A percentile compares a stretch with the other conserved stretches of the same genome.
phyloP scores from a whole-genome alignment of 2,329 filamentous ascomycete genomes.

The Aspergillus ruber region DNA sequence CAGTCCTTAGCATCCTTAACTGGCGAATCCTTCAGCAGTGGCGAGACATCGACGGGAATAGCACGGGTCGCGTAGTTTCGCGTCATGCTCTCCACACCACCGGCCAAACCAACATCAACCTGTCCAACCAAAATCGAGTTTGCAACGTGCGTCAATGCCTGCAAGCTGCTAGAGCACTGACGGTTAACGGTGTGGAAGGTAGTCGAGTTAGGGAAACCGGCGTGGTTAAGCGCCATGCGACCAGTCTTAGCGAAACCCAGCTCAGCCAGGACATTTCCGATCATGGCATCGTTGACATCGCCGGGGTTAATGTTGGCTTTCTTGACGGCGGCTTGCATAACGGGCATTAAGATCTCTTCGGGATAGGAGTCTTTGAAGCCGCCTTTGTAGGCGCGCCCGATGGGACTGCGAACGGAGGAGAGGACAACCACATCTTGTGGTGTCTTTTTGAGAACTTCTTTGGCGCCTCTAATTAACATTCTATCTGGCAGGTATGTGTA shows the following conservation, averaged over 20 bases:
- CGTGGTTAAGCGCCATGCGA: slow-evolving; percentile 77
- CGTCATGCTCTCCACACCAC: slow-evolving; percentile 83
- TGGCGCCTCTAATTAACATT: slow-evolving; percentile 8
- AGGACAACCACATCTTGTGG: slow-evolving; percentile 93
- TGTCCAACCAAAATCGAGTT: slow-evolving; percentile 69
- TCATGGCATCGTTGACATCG: slow-evolving; percentile 69
- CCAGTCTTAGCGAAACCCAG: slow-evolving; percentile 77
- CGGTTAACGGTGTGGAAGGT: slow-evolving; percentile 75
- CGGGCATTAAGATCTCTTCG: slow-evolving; percentile 20
- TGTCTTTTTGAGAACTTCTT: slow-evolving; percentile 53
- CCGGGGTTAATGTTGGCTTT: slow-evolving; percentile 60
- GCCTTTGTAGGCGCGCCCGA: slow-evolving; percentile 79
- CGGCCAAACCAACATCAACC: slow-evolving; percentile 80
- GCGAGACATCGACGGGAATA: slow-evolving; percentile 19
- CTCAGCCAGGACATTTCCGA: slow-evolving; percentile 66
- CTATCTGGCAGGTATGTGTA: background rate
- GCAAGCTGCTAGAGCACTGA: slow-evolving; percentile 91
- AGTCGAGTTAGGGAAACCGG: slow-evolving; percentile 83
- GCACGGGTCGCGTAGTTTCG: slow-evolving; percentile 18
- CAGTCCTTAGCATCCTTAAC: slow-evolving; percentile 67
- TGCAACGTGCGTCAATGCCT: slow-evolving; percentile 86
- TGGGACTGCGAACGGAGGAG: slow-evolving; percentile 75
- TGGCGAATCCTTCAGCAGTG: slow-evolving; percentile 12
- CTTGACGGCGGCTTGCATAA: slow-evolving; percentile 19
- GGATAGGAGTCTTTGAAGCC: slow-evolving; percentile 68